Evolutionary conservation across 2,329 filamentous ascomycete genomes (phyloP).

Genomic region (Hypoxylon sp.): DNA sequence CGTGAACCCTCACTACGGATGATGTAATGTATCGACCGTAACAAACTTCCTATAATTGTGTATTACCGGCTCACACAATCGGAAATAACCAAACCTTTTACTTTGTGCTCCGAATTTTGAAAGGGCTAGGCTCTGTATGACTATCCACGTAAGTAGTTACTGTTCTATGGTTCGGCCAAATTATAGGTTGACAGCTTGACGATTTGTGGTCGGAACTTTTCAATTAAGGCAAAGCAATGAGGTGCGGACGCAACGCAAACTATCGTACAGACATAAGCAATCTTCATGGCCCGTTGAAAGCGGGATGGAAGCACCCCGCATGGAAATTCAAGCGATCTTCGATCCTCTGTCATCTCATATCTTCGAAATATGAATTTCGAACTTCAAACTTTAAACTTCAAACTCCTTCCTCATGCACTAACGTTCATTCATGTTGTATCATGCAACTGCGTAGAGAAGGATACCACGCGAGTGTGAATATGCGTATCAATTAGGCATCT

Average conservation of each 20-base stretch:
- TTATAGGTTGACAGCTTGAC: too few species aligned
- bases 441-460: neutral
- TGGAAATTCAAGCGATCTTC: neutral
- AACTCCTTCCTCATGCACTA: neutral
- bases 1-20: conserved; percentile 28
- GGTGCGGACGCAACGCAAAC: neutral
- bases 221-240: too few species aligned
- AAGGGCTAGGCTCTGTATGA: too few species aligned
- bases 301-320: neutral
- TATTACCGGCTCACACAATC: neutral
- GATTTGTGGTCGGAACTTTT: too few species aligned
- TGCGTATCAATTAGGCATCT: neutral
- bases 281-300: too few species aligned
- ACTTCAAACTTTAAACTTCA: too few species aligned
- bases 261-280: neutral
- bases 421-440: neutral
- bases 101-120: too few species aligned
- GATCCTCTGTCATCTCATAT: neutral
- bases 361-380: neutral
- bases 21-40: conserved; percentile 38
- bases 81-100: too few species aligned
- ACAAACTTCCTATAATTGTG: neutral
- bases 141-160: neutral
- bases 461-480: neutral
- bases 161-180: neutral